A percentile compares a stretch with the other conserved stretches of the same genome.
Conservation (phyloP, 768 basidiomycete species). For the Melanogaster broomeanus region DNA sequence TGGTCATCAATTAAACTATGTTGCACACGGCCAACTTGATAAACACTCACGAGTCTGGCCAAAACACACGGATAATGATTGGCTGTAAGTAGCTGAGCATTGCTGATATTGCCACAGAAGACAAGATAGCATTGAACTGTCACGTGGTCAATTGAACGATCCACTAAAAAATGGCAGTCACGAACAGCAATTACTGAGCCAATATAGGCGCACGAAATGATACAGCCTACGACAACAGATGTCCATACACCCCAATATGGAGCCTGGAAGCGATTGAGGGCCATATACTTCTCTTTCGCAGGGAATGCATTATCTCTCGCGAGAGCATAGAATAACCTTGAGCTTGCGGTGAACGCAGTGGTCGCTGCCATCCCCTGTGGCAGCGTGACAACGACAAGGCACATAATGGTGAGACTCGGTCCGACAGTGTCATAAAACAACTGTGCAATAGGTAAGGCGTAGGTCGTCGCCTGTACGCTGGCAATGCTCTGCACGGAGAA, state of each 20-base stretch:
- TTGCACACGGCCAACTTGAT: background rate
- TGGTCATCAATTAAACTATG: background rate
- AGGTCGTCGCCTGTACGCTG: slow-evolving; percentile 48
- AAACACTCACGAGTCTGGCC: slow-evolving; percentile 47
- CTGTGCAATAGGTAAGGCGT: slow-evolving; percentile 62
- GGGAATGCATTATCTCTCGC: slow-evolving; percentile 57
- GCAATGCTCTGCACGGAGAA: slow-evolving; percentile 57
- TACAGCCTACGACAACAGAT: slow-evolving; percentile 52
- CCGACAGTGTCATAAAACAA: slow-evolving; percentile 58
- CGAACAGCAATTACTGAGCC: slow-evolving; percentile 55
- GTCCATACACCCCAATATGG: slow-evolving; percentile 58
- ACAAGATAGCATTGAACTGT: slow-evolving; percentile 57
- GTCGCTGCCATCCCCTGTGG: slow-evolving; percentile 57
- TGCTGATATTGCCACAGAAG: slow-evolving; percentile 56
- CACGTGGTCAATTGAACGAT: background rate
- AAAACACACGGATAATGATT: slow-evolving; percentile 58
- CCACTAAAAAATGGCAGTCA: background rate
- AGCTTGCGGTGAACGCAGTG: slow-evolving; percentile 60
- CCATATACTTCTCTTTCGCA: slow-evolving; percentile 46
- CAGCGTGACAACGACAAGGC: slow-evolving; percentile 48
- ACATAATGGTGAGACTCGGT: slow-evolving; percentile 46
- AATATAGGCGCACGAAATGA: slow-evolving; percentile 60
- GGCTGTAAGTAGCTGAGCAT: slow-evolving; percentile 62
- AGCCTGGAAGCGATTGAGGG: slow-evolving; percentile 52
- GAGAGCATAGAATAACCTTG: slow-evolving; percentile 55